Evolutionary conservation across 495 filamentous ascomycete genomes (phyloP).

Genomic region (Cenococcum geophilum): DNA sequence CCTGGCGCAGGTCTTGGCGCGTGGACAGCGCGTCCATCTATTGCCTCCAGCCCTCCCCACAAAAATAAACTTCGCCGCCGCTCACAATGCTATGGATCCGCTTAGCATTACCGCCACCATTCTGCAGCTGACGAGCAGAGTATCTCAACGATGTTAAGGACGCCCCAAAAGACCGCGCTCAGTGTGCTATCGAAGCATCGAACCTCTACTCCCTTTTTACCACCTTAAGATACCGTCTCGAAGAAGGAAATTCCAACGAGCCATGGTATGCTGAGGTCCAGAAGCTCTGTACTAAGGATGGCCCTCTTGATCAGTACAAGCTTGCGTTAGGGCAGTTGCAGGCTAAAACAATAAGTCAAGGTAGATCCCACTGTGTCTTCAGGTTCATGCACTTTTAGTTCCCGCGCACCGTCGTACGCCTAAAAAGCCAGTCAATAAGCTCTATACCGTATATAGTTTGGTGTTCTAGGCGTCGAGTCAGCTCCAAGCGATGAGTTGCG

Average conservation of each 20-base stretch:
- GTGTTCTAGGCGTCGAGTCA: no score
- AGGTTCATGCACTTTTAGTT: no score
- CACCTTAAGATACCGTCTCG: constrained; percentile 23
- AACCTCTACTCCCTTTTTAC: constrained; percentile 29
- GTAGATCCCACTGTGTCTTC: no score
- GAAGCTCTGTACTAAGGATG: constrained; percentile 21
- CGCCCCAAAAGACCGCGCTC: constrained; percentile 31
- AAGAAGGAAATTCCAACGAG: constrained; percentile 22
- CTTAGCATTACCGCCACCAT: constrained; percentile 34
- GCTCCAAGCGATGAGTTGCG: no score
- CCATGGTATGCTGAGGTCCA: constrained; percentile 25
- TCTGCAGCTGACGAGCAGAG: constrained; percentile 27
- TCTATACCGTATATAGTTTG: no score
- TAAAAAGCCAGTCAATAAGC: no score
- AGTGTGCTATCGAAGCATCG: constrained; percentile 25
- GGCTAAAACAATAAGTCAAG: no score
- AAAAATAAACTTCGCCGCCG: no score
- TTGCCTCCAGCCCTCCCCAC: no score
- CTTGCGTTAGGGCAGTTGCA: constrained; percentile 28
- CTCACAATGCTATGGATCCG: constrained; percentile 32
- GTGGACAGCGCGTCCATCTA: no score
- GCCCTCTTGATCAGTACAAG: constrained; percentile 32
- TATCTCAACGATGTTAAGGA: constrained; percentile 36
- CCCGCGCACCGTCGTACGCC: no score
- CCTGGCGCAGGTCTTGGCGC: no score